Evolutionary conservation across 2,329 filamentous ascomycete species (phyloP).

Genomic region (Elsinoe necatrix): DNA sequence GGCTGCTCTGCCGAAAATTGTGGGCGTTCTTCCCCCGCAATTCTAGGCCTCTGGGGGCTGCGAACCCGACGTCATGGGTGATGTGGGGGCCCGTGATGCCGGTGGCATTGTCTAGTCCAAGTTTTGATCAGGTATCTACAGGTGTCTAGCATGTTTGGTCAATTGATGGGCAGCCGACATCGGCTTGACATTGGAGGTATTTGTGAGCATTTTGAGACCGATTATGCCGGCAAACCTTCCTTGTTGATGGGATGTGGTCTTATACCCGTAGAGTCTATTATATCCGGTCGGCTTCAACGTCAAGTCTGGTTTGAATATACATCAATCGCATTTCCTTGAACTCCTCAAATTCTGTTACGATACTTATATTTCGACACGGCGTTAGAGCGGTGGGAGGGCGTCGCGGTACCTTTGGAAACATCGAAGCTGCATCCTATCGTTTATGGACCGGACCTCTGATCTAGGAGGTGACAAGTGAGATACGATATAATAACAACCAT

Average conservation of each 20-base stretch:
- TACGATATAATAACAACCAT: neutral
- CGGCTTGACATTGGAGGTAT: neutral
- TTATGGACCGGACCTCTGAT: neutral
- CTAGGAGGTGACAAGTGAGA: neutral
- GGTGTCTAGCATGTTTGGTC: neutral
- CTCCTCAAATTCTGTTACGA: neutral
- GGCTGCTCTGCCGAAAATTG: slow-evolving; percentile 1
- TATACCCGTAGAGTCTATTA: slow-evolving; percentile 17
- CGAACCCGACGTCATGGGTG: slow-evolving; percentile 2
- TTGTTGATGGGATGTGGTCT: neutral
- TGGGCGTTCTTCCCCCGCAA: slow-evolving; percentile 5
- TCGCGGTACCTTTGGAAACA: no score
- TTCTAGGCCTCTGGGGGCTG: neutral
- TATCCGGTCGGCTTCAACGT: neutral
- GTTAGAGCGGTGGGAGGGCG: no score
- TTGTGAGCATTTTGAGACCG: neutral
- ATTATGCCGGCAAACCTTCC: neutral
- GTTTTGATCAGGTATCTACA: no score
- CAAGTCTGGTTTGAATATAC: neutral
- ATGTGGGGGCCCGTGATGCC: neutral
- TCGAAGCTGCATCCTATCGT: no score
- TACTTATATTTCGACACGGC: neutral
- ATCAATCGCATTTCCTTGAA: neutral
- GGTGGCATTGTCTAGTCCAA: no score
- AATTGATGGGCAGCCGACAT: slow-evolving; percentile 12